A percentile compares a stretch with the other conserved stretches of the same genome.
Evolutionary conservation across 2,329 filamentous ascomycete species (phyloP).

Genomic region (Clarireedia sp.): DNA sequence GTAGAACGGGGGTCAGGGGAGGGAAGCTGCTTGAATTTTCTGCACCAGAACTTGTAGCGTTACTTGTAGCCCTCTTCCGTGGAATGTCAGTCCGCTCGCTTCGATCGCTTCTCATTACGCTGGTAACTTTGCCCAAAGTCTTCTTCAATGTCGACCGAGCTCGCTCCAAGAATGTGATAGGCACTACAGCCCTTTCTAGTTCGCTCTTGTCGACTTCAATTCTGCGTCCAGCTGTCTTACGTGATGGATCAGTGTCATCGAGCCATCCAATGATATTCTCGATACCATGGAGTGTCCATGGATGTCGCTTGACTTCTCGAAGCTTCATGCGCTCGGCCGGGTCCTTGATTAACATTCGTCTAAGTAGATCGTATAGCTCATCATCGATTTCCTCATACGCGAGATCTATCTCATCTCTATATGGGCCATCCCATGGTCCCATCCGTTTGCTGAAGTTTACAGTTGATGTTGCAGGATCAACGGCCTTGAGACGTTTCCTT

Average conservation of each 20-base stretch:
- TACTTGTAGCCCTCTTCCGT: constrained; percentile 51
- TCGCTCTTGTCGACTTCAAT: constrained; percentile 91
- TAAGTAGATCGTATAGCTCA: constrained; percentile 69
- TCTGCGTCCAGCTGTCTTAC: constrained; percentile 68
- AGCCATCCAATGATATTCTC: constrained; percentile 72
- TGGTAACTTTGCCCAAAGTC: constrained; percentile 53
- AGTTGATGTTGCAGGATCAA: constrained; percentile 51
- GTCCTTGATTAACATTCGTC: constrained; percentile 78
- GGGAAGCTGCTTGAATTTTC: constrained; percentile 36
- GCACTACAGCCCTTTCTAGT: constrained; percentile 82
- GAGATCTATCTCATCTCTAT: constrained; percentile 69
- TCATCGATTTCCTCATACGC: constrained; percentile 82
- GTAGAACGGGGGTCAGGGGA: constrained; percentile 31
- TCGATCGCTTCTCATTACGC: constrained; percentile 38
- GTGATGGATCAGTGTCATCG: constrained; percentile 84
- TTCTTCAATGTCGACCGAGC: constrained; percentile 72
- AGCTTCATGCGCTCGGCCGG: constrained; percentile 82
- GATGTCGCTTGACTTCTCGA: constrained; percentile 86
- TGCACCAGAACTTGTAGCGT: constrained; percentile 54
- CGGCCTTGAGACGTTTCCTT: constrained; percentile 68
- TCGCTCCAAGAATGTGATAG: constrained; percentile 78
- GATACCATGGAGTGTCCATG: constrained; percentile 79
- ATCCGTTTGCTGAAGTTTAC: constrained; percentile 47
- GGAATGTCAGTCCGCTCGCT: constrained; percentile 38
- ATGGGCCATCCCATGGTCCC: constrained; percentile 45